Conservation (phyloP, 495 filamentous ascomycete genomes). For the Talaromyces ruber region DNA sequence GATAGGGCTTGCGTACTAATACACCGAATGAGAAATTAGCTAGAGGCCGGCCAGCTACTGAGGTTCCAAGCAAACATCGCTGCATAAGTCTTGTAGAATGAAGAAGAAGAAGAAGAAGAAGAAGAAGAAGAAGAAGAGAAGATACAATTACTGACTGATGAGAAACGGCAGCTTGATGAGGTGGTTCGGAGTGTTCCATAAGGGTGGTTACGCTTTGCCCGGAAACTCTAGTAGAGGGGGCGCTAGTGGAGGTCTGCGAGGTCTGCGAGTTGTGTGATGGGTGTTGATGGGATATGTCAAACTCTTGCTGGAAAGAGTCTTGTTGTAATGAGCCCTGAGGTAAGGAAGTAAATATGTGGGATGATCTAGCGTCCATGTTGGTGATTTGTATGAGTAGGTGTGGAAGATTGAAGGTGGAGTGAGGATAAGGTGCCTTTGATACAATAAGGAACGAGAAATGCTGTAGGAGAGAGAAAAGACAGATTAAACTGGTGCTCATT, state of each 20-base stretch:
- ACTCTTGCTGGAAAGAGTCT: neutral
- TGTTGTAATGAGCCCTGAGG: neutral
- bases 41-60: neutral
- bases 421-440: neutral
- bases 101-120: neutral
- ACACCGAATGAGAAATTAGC: neutral
- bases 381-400: neutral
- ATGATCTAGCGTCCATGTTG: neutral
- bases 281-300: neutral
- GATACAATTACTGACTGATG: neutral
- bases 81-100: too few relatives aligned
- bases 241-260: neutral
- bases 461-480: neutral
- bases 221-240: neutral
- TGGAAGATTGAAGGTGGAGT: neutral
- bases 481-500: neutral
- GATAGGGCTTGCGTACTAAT: neutral
- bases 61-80: neutral
- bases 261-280: neutral
- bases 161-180: neutral
- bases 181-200: neutral
- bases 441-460: neutral
- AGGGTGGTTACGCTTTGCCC: neutral
- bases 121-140: neutral
- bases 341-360: neutral